Evolutionary conservation across 257 asterid genomes (phyloP).

Genomic region (Fraxinus americana): DNA sequence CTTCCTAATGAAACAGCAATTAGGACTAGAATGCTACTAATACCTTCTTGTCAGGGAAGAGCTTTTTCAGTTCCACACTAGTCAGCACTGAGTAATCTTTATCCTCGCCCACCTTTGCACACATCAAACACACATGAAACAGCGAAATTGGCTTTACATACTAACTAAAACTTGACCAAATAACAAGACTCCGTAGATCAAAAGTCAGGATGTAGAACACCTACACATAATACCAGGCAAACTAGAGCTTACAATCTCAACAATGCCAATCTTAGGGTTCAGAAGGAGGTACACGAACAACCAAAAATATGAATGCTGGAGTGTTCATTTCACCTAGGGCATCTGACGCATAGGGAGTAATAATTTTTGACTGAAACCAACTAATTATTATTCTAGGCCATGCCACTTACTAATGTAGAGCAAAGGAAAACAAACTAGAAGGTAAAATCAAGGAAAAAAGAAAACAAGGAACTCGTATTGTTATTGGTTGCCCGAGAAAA

Average conservation of each 20-base stretch:
- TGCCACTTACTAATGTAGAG: not conserved
- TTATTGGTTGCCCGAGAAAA: no score
- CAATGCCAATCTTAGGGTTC: no score
- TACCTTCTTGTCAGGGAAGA: constrained; percentile 64
- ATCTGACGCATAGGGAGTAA: not conserved
- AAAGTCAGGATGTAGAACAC: not conserved
- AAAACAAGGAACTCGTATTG: not conserved
- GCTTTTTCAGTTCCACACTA: constrained; percentile 68
- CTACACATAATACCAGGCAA: not conserved
- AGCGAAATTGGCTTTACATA: constrained; percentile 15
- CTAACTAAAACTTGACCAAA: constrained; percentile 1
- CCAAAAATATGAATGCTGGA: no score
- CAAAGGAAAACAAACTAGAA: not conserved
- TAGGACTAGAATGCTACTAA: constrained; percentile 14
- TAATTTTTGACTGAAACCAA: not conserved
- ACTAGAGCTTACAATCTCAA: no score
- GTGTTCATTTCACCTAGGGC: no score
- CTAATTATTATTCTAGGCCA: not conserved
- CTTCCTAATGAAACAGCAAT: not conserved
- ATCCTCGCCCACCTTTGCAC: constrained; percentile 68
- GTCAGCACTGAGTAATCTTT: constrained; percentile 58
- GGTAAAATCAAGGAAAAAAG: not conserved
- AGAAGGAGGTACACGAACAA: no score
- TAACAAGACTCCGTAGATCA: not conserved
- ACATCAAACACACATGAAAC: constrained; percentile 26